Percentiles rank a stretch among this genome's conserved stretches.
These are phyloP conservation scores for Gossypium aridum DNA, from an alignment of 441 rosid genomes.

Conservation along the genomic window DNA sequence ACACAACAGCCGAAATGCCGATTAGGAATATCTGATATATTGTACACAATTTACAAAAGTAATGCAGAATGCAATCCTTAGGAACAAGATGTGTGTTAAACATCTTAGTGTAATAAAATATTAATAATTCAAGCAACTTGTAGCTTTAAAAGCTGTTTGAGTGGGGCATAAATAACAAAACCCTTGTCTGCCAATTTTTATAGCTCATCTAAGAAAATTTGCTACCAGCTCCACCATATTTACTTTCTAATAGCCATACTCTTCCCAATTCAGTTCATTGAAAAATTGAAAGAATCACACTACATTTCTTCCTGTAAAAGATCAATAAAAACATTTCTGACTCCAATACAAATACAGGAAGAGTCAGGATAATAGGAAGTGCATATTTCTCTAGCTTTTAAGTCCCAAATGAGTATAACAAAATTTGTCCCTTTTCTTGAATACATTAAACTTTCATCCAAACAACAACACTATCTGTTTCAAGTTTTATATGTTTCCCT, in stretches of 20 bases:
- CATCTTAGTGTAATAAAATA: background rate
- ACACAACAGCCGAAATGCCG: constrained; percentile 14
- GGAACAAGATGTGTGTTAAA: background rate
- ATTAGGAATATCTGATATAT: background rate
- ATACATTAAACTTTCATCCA: background rate
- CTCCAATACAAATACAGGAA: background rate
- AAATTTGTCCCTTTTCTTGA: background rate
- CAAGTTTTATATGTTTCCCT: background rate
- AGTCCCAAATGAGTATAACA: background rate
- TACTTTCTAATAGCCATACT: background rate
- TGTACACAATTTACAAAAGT: background rate
- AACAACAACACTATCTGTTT: background rate
- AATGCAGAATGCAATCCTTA: background rate
- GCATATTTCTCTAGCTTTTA: background rate
- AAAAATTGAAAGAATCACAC: background rate
- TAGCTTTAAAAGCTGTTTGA: background rate
- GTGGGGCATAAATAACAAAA: background rate
- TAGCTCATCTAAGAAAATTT: background rate
- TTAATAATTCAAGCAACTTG: background rate
- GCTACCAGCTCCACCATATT: background rate
- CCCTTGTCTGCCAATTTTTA: background rate
- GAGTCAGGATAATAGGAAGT: background rate
- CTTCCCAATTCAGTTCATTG: background rate
- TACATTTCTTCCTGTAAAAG: background rate
- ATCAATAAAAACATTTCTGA: background rate